These are phyloP conservation scores for Neurospora sp. DNA, from an alignment of 495 filamentous ascomycete genomes.

Conservation along the genomic window DNA sequence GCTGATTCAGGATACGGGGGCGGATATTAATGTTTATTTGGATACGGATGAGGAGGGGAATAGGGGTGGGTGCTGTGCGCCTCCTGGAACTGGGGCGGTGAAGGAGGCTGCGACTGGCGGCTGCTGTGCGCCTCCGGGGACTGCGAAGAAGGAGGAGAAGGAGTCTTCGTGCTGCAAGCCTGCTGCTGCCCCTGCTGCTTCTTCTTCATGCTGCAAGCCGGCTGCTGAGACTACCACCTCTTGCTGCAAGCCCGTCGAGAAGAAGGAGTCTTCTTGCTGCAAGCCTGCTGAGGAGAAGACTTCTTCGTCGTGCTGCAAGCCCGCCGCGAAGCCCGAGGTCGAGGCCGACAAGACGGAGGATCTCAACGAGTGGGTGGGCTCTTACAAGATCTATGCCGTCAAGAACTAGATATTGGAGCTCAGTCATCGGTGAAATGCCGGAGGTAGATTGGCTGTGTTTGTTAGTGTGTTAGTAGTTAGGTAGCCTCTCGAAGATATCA, in stretches of 20 bases:
- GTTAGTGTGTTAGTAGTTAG: not conserved
- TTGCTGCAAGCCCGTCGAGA: not conserved
- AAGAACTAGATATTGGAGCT: slow-evolving; percentile 10
- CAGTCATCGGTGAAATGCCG: not conserved
- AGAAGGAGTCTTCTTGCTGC: slow-evolving; percentile 3
- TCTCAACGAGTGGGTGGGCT: slow-evolving; percentile 43
- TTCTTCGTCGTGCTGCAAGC: slow-evolving; percentile 2
- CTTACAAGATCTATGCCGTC: slow-evolving; percentile 35
- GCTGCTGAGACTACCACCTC: not conserved
- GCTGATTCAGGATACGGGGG: slow-evolving; percentile 30
- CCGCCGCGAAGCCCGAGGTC: not conserved
- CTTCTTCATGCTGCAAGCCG: not conserved
- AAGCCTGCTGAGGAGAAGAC: not conserved
- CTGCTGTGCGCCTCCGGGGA: too few relatives aligned
- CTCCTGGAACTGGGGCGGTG: not conserved
- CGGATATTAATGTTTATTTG: slow-evolving; percentile 51
- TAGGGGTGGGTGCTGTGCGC: slow-evolving; percentile 6
- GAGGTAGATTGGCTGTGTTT: not conserved
- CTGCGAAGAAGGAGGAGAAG: not conserved
- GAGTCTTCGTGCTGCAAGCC: too few relatives aligned
- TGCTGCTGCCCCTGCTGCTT: not conserved
- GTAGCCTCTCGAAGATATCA: too few relatives aligned
- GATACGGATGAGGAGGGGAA: slow-evolving; percentile 17
- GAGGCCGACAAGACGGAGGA: slow-evolving; percentile 13
- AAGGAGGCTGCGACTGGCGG: not conserved